Percentiles rank a stretch among this genome's conserved stretches.
These are phyloP conservation scores for Orbilia oligospora DNA, from an alignment of 2,329 filamentous ascomycete species.

Conservation along the genomic window DNA sequence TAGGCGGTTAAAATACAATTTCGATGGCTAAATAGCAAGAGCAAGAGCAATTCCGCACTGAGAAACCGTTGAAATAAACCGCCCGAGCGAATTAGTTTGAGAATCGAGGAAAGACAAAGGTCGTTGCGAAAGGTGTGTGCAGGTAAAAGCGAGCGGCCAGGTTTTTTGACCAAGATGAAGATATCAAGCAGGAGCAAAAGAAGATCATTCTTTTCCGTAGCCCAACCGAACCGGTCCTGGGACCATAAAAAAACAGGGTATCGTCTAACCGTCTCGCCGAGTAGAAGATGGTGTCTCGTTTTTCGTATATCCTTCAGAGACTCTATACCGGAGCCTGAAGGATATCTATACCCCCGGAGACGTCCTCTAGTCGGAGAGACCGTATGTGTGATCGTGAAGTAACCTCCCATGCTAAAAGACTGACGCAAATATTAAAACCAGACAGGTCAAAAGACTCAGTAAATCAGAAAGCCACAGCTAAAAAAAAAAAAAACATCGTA, in stretches of 20 bases:
- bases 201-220: slow-evolving; percentile 32
- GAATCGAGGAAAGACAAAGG: not conserved
- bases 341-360: slow-evolving; percentile 10
- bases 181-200: slow-evolving; percentile 15
- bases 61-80: slow-evolving; percentile 37
- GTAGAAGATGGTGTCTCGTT: slow-evolving; percentile 23
- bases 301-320: not conserved
- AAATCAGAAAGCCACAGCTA: not conserved
- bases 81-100: slow-evolving; percentile 14
- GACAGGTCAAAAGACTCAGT: slow-evolving; percentile 16
- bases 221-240: slow-evolving; percentile 32
- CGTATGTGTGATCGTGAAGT: slow-evolving; percentile 24
- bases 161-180: slow-evolving; percentile 1
- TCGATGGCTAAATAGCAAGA: slow-evolving; percentile 16
- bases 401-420: slow-evolving; percentile 29
- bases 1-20: slow-evolving; percentile 10
- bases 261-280: slow-evolving; percentile 53
- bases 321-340: not conserved
- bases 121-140: not conserved
- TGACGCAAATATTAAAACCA: slow-evolving; percentile 7
- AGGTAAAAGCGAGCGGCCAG: slow-evolving; percentile 1
- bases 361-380: slow-evolving; percentile 47
- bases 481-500: slow-evolving; percentile 10
- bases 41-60: slow-evolving; percentile 4
- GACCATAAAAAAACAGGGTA: slow-evolving; percentile 50